Base-by-base conservation (phyloP, 257 asterid genomes). In the Thymus quinquecostatus region DNA sequence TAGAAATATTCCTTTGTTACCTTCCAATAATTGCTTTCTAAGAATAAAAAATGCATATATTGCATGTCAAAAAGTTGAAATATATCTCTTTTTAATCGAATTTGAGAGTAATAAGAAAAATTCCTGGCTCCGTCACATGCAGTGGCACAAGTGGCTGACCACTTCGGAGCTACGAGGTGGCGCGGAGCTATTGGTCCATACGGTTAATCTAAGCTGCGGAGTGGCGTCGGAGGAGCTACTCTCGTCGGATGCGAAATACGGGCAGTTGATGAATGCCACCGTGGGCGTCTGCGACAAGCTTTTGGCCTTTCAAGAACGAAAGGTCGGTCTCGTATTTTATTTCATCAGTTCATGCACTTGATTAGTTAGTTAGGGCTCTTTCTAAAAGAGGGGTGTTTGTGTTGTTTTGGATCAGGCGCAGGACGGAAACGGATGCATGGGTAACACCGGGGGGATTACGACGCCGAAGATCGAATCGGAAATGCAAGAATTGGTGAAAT, bases 71-170 rank as follows among this genome's bases (percentile, higher is more conserved):
- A 38, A 38, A 4, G 41, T 38, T 4, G 7, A 0, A 38, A 5
- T 4, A 38, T 4, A 38, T 38, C 41, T 7, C 41, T 1, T 38
- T 38, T 5, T 5, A 7, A 5, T 38, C 41, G 21, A 21, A 21
- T 21, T 21, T 21, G 21, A 21, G 21, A 21, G 21, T 21, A 21
- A 21, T 21, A 21, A 21, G 40, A 2, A 38, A 38, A 38, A 47
- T 47, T 53, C 10, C 8, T 58, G 11, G 14, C 44, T 55, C 38
- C 0, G 0, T 12, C 63, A 34, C 55, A 2, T 67, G 27, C 47
- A 94, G 99, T 94, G 99, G 99, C 70, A 28, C 45, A 83, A 84
- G 65, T 93, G 98, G 97, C 33, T 93, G 75, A 74, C 66, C 21
- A 78, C 59, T 1, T 79, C 79, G 68, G 73, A 68, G 76, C 79